Evolutionary conservation across 352 stramenopile genomes (phyloP), one percentile per base, ranked within the genome.

Genomic region (Globisporangium radiosum): DNA sequence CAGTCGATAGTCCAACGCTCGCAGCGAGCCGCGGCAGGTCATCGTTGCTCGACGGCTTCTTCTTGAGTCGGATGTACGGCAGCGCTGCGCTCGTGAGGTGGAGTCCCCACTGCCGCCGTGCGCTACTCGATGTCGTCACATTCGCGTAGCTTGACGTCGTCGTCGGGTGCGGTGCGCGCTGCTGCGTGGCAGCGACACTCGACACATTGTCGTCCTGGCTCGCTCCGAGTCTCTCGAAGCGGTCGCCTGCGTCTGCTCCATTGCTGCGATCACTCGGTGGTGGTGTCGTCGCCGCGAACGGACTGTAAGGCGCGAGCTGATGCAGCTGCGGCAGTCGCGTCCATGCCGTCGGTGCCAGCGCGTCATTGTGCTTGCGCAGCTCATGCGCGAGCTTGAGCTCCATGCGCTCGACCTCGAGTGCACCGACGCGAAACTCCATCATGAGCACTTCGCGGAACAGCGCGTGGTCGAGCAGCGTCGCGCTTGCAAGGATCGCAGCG

Each of bases 391-490:
- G n/a, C 64, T 95, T 70, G 15, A 95, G 72, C 62, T 96, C 78
- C 78, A 95, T 91, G 53, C 97, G 97, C 56, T 97, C 88, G 19
- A 95, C 72, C 63, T 97, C 87, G 11, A 97, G 71, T 47, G 96
- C 77, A 6, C 89, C 90, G 50, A 96, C 85, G 45, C 88, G 88
- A 59, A 96, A 92, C 45, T 94, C 85, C 71, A 90, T 88, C 47
- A 89, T 54, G 44, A 92, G 67, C 11, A 94, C 55, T 33, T 91
- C 82, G 0, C 73, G 70, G 17, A 88, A 65, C 37, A 87, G 57
- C 52, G 75, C 75, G 44, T 85, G 83, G 47, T 65, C 67, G 25
- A 61, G 54, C 45, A 83, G 69, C 3, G 74, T 38, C 17, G 72
- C 56, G 44, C 65, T 86, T 13, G 76, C 71, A 47, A 81, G 63